A percentile compares a stretch with the other conserved stretches of the same genome.
phyloP scores from a whole-genome alignment of 2,329 filamentous ascomycete species.

The Colletotrichum zoysiae region DNA sequence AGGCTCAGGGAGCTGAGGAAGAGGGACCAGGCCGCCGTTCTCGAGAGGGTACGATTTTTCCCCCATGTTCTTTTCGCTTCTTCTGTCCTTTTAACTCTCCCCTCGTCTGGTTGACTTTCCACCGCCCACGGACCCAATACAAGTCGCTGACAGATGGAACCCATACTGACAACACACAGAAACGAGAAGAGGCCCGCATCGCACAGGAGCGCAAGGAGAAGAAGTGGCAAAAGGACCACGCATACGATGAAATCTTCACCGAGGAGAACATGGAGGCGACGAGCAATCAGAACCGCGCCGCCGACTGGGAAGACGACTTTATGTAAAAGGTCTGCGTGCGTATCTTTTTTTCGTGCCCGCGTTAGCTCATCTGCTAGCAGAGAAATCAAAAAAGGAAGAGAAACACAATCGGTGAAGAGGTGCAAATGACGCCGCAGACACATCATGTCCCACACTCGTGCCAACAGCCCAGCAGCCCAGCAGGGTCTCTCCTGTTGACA shows the following conservation, averaged over 20 bases:
- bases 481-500: background rate
- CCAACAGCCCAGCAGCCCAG: too few relatives aligned
- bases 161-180: constrained; percentile 58
- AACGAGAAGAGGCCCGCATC: constrained; percentile 80
- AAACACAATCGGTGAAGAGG: background rate
- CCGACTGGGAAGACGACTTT: constrained; percentile 90
- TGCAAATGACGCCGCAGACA: too few relatives aligned
- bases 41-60: constrained; percentile 67
- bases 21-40: constrained; percentile 73
- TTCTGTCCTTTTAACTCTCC: background rate
- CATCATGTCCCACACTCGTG: too few relatives aligned
- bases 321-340: constrained; percentile 70
- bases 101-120: background rate
- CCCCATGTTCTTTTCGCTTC: background rate
- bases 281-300: constrained; percentile 87
- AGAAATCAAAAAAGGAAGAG: background rate
- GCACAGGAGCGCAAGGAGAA: constrained; percentile 87
- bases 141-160: too few relatives aligned
- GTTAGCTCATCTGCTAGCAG: background rate
- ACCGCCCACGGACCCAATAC: background rate
- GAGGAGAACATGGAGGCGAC: constrained; percentile 82
- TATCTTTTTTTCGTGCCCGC: background rate
- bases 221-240: constrained; percentile 97
- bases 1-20: constrained; percentile 78
- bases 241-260: constrained; percentile 91